Percentiles rank a stretch among this genome's conserved stretches.
Evolutionary conservation across 306 rosid genomes (phyloP).

Genomic region (Cercis canadensis): DNA sequence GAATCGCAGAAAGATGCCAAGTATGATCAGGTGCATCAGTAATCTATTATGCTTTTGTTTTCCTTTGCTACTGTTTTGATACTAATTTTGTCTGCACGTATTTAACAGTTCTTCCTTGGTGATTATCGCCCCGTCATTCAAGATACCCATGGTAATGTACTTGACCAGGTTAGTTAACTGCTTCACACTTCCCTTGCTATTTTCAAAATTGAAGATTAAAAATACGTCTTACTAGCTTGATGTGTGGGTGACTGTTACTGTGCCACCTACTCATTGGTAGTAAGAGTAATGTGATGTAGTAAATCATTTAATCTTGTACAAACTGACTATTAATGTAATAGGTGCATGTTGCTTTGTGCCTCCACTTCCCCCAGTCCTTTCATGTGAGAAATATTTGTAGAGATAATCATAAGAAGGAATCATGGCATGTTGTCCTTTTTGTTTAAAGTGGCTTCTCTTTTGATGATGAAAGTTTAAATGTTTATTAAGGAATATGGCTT

Average conservation of each 20-base stretch:
- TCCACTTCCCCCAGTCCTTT: background rate
- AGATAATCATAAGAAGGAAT: slow-evolving; percentile 6
- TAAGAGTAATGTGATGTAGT: background rate
- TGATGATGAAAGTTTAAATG: no score
- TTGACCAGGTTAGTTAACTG: slow-evolving; percentile 88
- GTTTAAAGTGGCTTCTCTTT: slow-evolving; percentile 4
- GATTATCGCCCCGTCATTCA: slow-evolving; percentile 96
- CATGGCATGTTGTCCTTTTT: slow-evolving; percentile 6
- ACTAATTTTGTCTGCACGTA: slow-evolving; percentile 34
- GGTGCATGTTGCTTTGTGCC: slow-evolving; percentile 18
- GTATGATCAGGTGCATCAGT: slow-evolving; percentile 83
- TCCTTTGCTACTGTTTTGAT: slow-evolving; percentile 33
- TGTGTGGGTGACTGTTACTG: background rate
- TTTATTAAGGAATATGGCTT: background rate
- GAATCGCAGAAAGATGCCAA: slow-evolving; percentile 95
- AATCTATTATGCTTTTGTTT: slow-evolving; percentile 17
- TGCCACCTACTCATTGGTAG: background rate
- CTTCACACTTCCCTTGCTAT: background rate
- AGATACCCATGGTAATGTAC: slow-evolving; percentile 82
- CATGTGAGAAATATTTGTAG: slow-evolving; percentile 5
- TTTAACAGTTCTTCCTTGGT: slow-evolving; percentile 92
- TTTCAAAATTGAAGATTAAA: slow-evolving; percentile 22
- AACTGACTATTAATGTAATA: slow-evolving; percentile 11
- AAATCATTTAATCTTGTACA: slow-evolving; percentile 19
- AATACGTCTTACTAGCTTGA: slow-evolving; percentile 27